These are phyloP conservation scores for Lactarius evosmus DNA, from an alignment of 768 basidiomycete genomes.

Conservation along the genomic window DNA sequence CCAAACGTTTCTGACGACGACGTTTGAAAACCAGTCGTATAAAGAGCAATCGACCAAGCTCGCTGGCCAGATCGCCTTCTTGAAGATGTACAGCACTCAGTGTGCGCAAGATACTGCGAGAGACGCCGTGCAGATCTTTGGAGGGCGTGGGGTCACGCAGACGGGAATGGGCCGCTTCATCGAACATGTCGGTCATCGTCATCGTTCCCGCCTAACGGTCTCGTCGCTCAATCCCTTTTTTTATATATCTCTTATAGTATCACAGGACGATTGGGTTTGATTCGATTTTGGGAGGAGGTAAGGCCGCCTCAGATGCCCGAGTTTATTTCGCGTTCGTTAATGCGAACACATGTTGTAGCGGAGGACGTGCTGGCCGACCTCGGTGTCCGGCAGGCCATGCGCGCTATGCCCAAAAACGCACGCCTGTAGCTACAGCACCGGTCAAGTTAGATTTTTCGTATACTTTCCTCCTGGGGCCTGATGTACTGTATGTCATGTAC, in stretches of 20 bases:
- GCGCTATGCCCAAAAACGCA: conserved; percentile 66
- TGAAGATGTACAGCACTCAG: conserved; percentile 75
- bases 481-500: not conserved
- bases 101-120: conserved; percentile 74
- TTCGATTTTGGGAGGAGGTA: conserved; percentile 65
- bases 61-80: conserved; percentile 77
- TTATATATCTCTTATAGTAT: conserved; percentile 44
- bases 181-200: conserved; percentile 53
- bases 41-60: conserved; percentile 69
- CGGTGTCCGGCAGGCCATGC: conserved; percentile 77
- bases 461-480: not conserved
- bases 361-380: conserved; percentile 76
- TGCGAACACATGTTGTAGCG: conserved; percentile 40
- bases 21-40: conserved; percentile 46
- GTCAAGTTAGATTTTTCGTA: not conserved
- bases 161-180: conserved; percentile 79
- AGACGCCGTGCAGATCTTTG: conserved; percentile 84
- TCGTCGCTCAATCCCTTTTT: not conserved
- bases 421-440: conserved; percentile 44
- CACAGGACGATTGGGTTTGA: conserved; percentile 67
- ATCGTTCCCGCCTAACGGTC: not conserved
- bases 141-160: conserved; percentile 82
- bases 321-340: conserved; percentile 1
- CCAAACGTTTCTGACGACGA: conserved; percentile 24
- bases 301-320: conserved; percentile 16